Conservation (phyloP, 257 asterid genomes). For the Salvia splendens region DNA sequence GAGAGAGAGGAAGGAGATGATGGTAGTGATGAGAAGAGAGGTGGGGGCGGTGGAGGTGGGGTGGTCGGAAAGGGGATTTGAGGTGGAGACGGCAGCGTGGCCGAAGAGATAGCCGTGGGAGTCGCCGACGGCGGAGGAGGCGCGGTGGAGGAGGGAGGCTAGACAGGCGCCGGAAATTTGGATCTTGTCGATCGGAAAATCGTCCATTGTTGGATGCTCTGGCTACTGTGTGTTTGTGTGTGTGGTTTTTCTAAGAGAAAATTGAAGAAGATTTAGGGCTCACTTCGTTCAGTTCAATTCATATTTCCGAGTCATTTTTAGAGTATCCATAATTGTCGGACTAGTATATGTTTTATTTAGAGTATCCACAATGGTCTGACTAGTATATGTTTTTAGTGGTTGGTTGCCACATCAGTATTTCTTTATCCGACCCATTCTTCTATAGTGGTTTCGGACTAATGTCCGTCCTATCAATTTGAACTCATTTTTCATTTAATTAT, state of each 20-base stretch:
- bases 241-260: background rate
- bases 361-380: no score
- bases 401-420: no score
- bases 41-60: slow-evolving; percentile 40
- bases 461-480: no score
- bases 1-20: slow-evolving; percentile 66
- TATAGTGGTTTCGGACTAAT: no score
- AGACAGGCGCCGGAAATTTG: slow-evolving; percentile 72
- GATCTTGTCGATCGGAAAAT: slow-evolving; percentile 60
- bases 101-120: slow-evolving; percentile 82
- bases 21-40: slow-evolving; percentile 49
- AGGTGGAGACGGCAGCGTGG: slow-evolving; percentile 52
- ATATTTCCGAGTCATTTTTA: no score
- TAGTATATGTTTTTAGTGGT: no score
- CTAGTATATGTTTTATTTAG: no score
- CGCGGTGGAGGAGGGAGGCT: slow-evolving; percentile 80
- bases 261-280: background rate
- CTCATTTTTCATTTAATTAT: no score
- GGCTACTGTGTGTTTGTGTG: background rate
- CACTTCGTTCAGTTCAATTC: no score
- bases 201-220: slow-evolving; percentile 46
- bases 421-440: no score
- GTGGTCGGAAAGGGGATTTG: slow-evolving; percentile 64
- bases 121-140: slow-evolving; percentile 64
- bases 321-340: no score